A percentile compares a stretch with the other conserved stretches of the same genome.
Evolutionary conservation across 345 rosid species (phyloP).

Genomic region (Populus euphratica): DNA sequence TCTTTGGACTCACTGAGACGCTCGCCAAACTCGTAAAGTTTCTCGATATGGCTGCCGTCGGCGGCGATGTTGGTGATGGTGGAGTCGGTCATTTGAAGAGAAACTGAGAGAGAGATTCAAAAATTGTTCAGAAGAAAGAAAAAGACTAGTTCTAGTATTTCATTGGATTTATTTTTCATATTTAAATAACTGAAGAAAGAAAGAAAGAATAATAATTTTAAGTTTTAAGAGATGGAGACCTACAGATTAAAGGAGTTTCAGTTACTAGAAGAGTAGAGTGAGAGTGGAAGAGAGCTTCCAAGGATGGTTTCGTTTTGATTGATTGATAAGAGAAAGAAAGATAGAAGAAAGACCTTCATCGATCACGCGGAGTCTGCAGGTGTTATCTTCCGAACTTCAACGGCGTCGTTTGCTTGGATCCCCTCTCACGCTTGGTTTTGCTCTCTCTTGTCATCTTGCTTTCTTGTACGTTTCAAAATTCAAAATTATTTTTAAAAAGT

Average conservation of each 20-base stretch:
- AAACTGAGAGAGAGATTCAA: conserved; percentile 5
- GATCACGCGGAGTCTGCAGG: neutral
- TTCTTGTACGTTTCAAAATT: too few species aligned
- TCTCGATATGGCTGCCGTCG: conserved; percentile 77
- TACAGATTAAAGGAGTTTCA: neutral
- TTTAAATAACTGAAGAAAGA: neutral
- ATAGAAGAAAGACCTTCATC: neutral
- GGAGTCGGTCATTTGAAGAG: conserved; percentile 51
- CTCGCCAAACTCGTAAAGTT: conserved; percentile 96
- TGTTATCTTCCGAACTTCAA: neutral
- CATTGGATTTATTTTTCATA: neutral
- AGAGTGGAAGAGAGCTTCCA: neutral
- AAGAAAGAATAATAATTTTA: neutral
- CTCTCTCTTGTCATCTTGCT: too few species aligned
- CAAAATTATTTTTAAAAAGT: too few species aligned
- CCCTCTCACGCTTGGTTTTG: too few species aligned
- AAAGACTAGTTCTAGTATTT: neutral
- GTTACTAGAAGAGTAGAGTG: neutral
- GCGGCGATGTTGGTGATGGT: conserved; percentile 35
- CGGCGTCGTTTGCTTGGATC: neutral
- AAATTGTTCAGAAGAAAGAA: neutral
- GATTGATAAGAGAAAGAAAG: neutral
- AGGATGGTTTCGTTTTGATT: neutral
- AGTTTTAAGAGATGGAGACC: neutral
- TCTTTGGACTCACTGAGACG: conserved; percentile 90